Evolutionary conservation across 2,329 filamentous ascomycete genomes (phyloP).

Genomic region (Elsinoe australis): DNA sequence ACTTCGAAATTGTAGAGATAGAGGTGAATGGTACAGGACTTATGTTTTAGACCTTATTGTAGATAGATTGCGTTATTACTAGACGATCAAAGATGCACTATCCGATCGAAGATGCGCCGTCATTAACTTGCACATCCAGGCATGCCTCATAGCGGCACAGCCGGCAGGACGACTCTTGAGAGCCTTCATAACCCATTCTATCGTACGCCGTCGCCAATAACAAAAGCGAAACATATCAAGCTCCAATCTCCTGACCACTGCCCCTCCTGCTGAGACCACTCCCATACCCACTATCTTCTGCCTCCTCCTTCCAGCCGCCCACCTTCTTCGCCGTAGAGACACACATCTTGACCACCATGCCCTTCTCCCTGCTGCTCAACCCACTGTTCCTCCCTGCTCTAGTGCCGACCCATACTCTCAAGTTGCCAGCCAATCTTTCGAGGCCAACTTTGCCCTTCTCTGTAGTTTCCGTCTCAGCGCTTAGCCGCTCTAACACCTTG

Average conservation of each 20-base stretch:
- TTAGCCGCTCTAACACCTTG: constrained; percentile 35
- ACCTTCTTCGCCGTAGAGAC: constrained; percentile 38
- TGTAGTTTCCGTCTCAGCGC: constrained; percentile 29
- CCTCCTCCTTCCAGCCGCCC: constrained; percentile 31
- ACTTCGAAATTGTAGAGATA: constrained; percentile 22
- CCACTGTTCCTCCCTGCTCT: constrained; percentile 36
- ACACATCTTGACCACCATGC: constrained; percentile 36
- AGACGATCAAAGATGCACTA: no score
- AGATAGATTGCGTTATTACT: neutral
- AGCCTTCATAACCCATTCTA: no score
- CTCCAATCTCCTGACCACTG: neutral
- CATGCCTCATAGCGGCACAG: neutral
- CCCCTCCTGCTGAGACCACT: constrained; percentile 20
- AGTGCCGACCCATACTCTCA: constrained; percentile 43
- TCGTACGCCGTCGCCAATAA: no score
- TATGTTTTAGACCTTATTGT: neutral
- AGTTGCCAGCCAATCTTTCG: constrained; percentile 37
- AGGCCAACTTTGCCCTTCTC: constrained; percentile 33
- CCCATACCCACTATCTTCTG: constrained; percentile 29
- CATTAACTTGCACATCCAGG: neutral
- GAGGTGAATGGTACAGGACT: no score
- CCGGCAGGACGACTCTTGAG: no score
- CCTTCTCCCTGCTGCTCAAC: constrained; percentile 33
- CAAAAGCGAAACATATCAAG: no score
- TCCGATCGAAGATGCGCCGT: no score